Evolutionary conservation across 1,284 basidiomycete genomes (phyloP).

Genomic region (Lignosus rhinocerotis): DNA sequence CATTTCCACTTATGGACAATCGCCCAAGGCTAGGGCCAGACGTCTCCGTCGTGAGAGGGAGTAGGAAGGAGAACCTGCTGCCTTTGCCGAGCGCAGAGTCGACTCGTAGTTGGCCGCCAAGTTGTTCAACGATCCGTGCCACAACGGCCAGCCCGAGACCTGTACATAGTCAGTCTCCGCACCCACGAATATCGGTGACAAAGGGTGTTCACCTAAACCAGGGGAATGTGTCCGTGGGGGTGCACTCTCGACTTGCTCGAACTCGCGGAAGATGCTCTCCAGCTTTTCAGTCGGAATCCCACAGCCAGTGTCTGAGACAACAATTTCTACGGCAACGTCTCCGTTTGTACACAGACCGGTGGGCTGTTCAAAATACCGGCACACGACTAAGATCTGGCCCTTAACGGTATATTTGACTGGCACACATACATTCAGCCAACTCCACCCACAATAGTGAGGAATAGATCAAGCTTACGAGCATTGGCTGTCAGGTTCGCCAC

Average conservation of each 20-base stretch:
- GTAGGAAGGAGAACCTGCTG: constrained; percentile 73
- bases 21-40: constrained; percentile 16
- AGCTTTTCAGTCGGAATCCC: constrained; percentile 77
- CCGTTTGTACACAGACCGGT: constrained; percentile 46
- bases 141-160: constrained; percentile 82
- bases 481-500: constrained; percentile 86
- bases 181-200: background rate
- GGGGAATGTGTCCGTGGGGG: constrained; percentile 39
- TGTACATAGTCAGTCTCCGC: constrained; percentile 19
- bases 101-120: constrained; percentile 79
- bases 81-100: constrained; percentile 72
- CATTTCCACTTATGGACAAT: constrained; percentile 4
- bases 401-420: constrained; percentile 75
- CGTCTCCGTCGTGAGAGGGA: constrained; percentile 52
- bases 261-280: constrained; percentile 83
- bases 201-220: constrained; percentile 51
- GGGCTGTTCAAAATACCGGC: constrained; percentile 55
- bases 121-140: constrained; percentile 80
- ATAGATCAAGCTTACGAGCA: constrained; percentile 50
- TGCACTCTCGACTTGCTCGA: constrained; percentile 78
- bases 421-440: too few relatives aligned
- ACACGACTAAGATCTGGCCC: constrained; percentile 69
- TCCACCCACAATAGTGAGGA: constrained; percentile 3
- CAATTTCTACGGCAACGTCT: constrained; percentile 68
- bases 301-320: constrained; percentile 77